Conservation (phyloP, 495 filamentous ascomycete species). For the Neurospora pannonica region DNA sequence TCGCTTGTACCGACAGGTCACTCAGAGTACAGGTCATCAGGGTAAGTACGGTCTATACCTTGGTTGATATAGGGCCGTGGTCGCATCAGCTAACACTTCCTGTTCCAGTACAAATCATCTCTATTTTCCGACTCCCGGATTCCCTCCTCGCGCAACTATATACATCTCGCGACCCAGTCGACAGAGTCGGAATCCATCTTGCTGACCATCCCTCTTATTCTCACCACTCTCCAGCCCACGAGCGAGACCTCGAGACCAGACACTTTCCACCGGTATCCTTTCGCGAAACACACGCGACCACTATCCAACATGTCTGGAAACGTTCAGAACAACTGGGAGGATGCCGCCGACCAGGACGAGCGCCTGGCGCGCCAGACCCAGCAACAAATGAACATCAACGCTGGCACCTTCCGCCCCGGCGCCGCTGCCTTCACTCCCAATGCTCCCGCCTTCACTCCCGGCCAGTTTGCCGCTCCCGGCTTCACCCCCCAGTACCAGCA, state of each 20-base stretch:
- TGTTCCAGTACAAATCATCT: not conserved
- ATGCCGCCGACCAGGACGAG: constrained; percentile 82
- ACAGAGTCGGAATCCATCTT: not conserved
- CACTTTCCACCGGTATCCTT: not conserved
- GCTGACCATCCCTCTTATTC: constrained; percentile 7
- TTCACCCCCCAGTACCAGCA: constrained; percentile 40
- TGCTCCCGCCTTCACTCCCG: constrained; percentile 68
- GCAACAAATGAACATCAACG: constrained; percentile 64
- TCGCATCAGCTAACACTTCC: not conserved
- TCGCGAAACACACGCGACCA: not conserved
- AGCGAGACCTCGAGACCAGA: constrained; percentile 1
- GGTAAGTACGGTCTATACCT: not conserved
- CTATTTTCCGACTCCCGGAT: not conserved
- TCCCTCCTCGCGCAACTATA: not conserved
- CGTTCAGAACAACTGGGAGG: constrained; percentile 84
- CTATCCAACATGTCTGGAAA: constrained; percentile 58
- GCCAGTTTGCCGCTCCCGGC: constrained; percentile 49
- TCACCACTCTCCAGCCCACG: not conserved
- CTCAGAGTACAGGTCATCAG: not conserved
- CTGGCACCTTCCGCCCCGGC: constrained; percentile 58
- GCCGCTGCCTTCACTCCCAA: constrained; percentile 74
- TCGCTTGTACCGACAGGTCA: not conserved
- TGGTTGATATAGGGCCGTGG: not conserved
- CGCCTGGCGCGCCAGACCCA: constrained; percentile 72
- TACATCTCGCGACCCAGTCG: not conserved